phyloP scores from a whole-genome alignment of 2,329 filamentous ascomycete species.

The Magnaporthales sp. region DNA sequence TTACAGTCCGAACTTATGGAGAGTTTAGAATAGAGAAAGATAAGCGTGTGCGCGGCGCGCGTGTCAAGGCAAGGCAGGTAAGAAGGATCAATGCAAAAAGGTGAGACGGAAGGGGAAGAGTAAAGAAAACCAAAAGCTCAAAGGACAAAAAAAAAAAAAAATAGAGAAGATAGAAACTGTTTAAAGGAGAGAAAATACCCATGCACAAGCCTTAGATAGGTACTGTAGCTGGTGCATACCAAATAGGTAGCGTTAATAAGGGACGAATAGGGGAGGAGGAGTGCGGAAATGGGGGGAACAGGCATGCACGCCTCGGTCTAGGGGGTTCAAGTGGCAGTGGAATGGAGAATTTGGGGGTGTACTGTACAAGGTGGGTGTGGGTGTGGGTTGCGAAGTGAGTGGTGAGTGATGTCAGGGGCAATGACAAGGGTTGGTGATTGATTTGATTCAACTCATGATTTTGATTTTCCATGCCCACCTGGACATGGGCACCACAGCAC shows the following conservation, averaged over 20 bases:
- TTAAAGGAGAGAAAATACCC: not conserved
- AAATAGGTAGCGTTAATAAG: not conserved
- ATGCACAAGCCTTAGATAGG: not conserved
- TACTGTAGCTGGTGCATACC: not conserved
- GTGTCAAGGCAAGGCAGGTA: not conserved
- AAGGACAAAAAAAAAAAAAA: not conserved
- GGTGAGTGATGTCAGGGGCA: slow-evolving; percentile 1
- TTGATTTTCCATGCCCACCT: not conserved
- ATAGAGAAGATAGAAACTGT: not conserved
- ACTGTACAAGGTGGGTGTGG: not conserved
- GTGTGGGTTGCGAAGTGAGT: not conserved
- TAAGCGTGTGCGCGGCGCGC: not conserved
- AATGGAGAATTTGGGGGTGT: not conserved
- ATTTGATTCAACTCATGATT: not conserved
- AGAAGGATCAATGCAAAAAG: not conserved
- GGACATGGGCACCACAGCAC: not conserved
- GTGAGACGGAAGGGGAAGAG: not conserved
- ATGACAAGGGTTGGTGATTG: not conserved
- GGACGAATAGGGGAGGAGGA: not conserved
- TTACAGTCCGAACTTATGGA: not conserved
- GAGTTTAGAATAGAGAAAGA: not conserved
- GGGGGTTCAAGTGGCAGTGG: not conserved
- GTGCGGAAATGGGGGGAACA: not conserved
- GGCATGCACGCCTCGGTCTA: slow-evolving; percentile 1
- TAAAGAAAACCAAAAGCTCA: not conserved